phyloP scores from a whole-genome alignment of 2,329 filamentous ascomycete genomes.

The Colletotrichum acutatum region DNA sequence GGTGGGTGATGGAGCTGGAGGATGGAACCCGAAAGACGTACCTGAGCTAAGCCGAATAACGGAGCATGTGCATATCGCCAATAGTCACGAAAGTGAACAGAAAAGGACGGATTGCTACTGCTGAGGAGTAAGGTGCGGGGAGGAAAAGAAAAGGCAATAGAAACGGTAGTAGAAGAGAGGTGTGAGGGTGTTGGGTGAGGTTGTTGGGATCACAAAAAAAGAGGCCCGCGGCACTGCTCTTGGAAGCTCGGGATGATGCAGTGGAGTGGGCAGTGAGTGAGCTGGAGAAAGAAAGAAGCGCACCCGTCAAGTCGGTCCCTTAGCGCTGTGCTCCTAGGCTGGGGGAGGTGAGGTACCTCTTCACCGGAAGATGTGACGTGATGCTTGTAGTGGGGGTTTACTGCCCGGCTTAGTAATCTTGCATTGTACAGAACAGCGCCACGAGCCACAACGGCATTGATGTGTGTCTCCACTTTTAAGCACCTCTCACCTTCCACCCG shows the following conservation, averaged over 20 bases:
- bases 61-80: conserved; percentile 26
- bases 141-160: neutral
- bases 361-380: conserved; percentile 9
- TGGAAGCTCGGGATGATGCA: neutral
- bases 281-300: neutral
- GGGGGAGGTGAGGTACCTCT: conserved; percentile 3
- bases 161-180: neutral
- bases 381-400: conserved; percentile 21
- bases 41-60: conserved; percentile 22
- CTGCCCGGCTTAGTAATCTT: conserved; percentile 12
- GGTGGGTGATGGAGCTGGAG: neutral
- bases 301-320: neutral
- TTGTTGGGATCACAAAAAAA: conserved; percentile 8
- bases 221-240: neutral
- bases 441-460: neutral
- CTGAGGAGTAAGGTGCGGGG: neutral
- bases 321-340: neutral
- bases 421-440: neutral
- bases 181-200: neutral
- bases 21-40: neutral
- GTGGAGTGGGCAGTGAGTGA: neutral
- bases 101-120: neutral
- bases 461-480: conserved; percentile 8
- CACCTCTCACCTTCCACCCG: conserved; percentile 22
- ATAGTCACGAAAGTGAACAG: neutral